A percentile compares a stretch with the other conserved stretches of the same genome.
Evolutionary conservation across 148 eudicot species (phyloP).

Genomic region (Persicaria tinctoria): DNA sequence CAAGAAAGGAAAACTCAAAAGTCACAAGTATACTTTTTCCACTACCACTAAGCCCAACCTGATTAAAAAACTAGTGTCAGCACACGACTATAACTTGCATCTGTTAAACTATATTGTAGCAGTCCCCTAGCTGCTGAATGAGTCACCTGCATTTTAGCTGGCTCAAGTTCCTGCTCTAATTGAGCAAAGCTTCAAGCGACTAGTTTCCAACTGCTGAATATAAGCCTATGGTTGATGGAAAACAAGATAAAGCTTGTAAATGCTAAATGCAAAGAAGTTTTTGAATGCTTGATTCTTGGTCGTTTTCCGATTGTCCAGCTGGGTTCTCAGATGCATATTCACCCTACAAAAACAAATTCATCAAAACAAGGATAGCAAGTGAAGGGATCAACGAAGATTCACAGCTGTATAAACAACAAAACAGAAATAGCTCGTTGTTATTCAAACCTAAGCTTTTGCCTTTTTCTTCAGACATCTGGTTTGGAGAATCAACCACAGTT

Average conservation of each 20-base stretch:
- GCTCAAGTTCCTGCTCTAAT: slow-evolving; percentile 57
- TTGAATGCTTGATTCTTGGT: slow-evolving; percentile 27
- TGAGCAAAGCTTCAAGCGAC: slow-evolving; percentile 66
- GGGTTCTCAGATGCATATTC: slow-evolving; percentile 50
- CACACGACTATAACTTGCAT: neutral
- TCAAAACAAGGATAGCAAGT: slow-evolving; percentile 1
- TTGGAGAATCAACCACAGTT: too few relatives aligned
- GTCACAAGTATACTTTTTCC: too few relatives aligned
- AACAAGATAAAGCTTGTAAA: neutral
- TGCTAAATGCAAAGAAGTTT: neutral
- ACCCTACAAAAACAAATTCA: slow-evolving; percentile 27
- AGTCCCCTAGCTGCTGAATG: too few relatives aligned
- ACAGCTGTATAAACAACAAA: neutral
- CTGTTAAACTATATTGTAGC: neutral
- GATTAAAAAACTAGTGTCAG: slow-evolving; percentile 17
- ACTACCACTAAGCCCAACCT: slow-evolving; percentile 99
- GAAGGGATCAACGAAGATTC: neutral
- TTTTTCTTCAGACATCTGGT: too few relatives aligned
- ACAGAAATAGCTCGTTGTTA: neutral
- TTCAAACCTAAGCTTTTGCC: too few relatives aligned
- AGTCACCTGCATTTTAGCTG: slow-evolving; percentile 54
- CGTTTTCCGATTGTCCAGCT: slow-evolving; percentile 30
- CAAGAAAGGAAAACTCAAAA: too few relatives aligned
- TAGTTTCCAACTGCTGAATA: slow-evolving; percentile 75
- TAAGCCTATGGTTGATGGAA: slow-evolving; percentile 43